Percentiles rank a stretch among this genome's conserved stretches.
Evolutionary conservation across 306 rosid genomes (phyloP).

Genomic region (Urtica urens): DNA sequence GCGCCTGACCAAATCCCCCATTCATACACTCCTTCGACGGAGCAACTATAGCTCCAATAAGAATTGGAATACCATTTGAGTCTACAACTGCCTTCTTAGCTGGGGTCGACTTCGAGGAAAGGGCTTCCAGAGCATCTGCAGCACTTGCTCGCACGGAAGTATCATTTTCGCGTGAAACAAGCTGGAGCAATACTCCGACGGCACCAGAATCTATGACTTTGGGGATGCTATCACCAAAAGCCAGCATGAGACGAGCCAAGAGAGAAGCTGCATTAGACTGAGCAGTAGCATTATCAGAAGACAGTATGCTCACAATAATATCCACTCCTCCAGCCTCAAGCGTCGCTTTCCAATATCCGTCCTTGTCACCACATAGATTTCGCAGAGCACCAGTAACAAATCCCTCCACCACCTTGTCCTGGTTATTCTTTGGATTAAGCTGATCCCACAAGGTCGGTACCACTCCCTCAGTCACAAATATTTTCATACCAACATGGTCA

Average conservation of each 20-base stretch:
- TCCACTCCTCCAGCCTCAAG: conserved; percentile 96
- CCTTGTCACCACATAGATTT: conserved; percentile 92
- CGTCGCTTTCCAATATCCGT: conserved; percentile 88
- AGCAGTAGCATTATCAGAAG: conserved; percentile 74
- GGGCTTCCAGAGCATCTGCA: conserved; percentile 93
- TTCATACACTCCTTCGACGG: conserved; percentile 95
- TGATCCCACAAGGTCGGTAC: conserved; percentile 91
- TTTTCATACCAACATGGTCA: conserved; percentile 85
- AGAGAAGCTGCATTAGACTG: conserved; percentile 97
- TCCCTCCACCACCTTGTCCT: conserved; percentile 88
- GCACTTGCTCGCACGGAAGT: conserved; percentile 93
- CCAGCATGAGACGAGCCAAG: conserved; percentile 81
- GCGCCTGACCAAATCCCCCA: conserved; percentile 58
- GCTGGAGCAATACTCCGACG: conserved; percentile 68
- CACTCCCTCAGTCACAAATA: conserved; percentile 95
- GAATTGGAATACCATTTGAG: conserved; percentile 65
- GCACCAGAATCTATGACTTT: conserved; percentile 92
- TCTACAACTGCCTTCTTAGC: conserved; percentile 72
- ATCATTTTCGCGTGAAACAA: conserved; percentile 64
- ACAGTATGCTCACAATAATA: conserved; percentile 75
- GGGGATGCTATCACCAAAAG: conserved; percentile 86
- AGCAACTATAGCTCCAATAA: conserved; percentile 91
- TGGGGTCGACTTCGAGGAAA: conserved; percentile 59
- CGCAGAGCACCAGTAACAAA: conserved; percentile 89
- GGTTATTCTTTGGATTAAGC: conserved; percentile 56